Conservation (phyloP, 768 basidiomycete species). For the Neoboletus brunneissimus region DNA sequence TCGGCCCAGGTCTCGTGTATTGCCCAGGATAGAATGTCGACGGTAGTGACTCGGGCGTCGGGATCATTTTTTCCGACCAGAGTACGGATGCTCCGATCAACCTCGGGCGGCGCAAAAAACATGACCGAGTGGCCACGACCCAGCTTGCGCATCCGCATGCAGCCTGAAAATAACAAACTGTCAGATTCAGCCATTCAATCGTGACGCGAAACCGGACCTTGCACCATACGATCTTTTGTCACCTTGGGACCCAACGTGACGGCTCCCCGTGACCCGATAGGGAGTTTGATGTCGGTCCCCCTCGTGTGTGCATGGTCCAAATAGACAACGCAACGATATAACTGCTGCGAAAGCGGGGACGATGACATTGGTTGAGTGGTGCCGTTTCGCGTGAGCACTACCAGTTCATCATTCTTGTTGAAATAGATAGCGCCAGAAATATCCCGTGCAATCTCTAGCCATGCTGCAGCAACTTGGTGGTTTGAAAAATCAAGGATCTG, state of each 20-base stretch:
- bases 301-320: constrained; percentile 39
- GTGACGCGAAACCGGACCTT: constrained; percentile 24
- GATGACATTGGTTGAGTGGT: constrained; percentile 17
- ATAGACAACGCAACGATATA: constrained; percentile 33
- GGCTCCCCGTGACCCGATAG: constrained; percentile 18
- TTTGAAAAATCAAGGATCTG: constrained; percentile 52
- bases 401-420: constrained; percentile 27
- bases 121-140: constrained; percentile 44
- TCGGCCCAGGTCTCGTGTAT: constrained; percentile 40
- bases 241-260: constrained; percentile 27
- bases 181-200: neutral
- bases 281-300: constrained; percentile 38
- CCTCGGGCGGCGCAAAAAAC: constrained; percentile 43
- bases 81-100: constrained; percentile 36
- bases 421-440: constrained; percentile 27
- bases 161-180: constrained; percentile 30
- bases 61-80: constrained; percentile 6
- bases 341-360: constrained; percentile 28
- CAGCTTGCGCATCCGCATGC: constrained; percentile 50
- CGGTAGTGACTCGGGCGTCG: neutral
- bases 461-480: constrained; percentile 35
- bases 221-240: constrained; percentile 33
- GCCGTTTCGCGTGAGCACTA: constrained; percentile 24
- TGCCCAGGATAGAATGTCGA: constrained; percentile 42
- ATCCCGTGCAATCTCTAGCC: constrained; percentile 32